Evolutionary conservation across 371 early-diverging fungal genomes (phyloP), one percentile per base, ranked within the genome.

Genomic region (Mortierella sp.): DNA sequence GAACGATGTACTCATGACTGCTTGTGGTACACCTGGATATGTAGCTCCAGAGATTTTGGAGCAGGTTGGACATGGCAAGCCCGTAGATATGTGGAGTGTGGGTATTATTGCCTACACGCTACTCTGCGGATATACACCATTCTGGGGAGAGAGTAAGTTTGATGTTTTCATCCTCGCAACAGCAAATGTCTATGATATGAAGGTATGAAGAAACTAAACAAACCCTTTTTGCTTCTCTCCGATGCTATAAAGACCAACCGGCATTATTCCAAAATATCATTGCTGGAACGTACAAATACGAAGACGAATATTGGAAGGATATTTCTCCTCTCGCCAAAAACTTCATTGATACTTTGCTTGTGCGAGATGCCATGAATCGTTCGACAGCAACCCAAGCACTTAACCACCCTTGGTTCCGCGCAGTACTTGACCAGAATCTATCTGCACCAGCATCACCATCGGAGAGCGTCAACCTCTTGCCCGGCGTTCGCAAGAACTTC

Each of bases 101-200:
- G 98, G 98, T 11, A 94, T 97, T 24, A 92, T 97, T 64, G 86
- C 95, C 7, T 97, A 92, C 78, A 94, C 93, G n/a, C 86, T 97
- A 63, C 85, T 96, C 10, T 92, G 92, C 75, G 98, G 98, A 11
- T 90, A 88, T 59, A 91, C 96, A 16, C 98, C 98, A 7, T 97
- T 96, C 87, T 96, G 95, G 83, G 92, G 87, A 21, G 86, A 88
- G 50, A 71, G 79, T 79, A 72, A 58, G n/a, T 24, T 22, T 43
- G 21, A 16, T 68, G 22, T 61, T 53, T 19, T 41, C 63, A 53
- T 21, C 41, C 36, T 36, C 36, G 36, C 36, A 36, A 36, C 36
- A 36, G 6, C 4, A 36, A 36, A 36, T 36, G 36, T 36, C 4
- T 36, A 36, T 3, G 36, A 36, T 36, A 36, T 28, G 28, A 28